Evolutionary conservation across 2,329 filamentous ascomycete genomes (phyloP), one percentile per base, ranked within the genome.

Genomic region (Aspergillus sp.): DNA sequence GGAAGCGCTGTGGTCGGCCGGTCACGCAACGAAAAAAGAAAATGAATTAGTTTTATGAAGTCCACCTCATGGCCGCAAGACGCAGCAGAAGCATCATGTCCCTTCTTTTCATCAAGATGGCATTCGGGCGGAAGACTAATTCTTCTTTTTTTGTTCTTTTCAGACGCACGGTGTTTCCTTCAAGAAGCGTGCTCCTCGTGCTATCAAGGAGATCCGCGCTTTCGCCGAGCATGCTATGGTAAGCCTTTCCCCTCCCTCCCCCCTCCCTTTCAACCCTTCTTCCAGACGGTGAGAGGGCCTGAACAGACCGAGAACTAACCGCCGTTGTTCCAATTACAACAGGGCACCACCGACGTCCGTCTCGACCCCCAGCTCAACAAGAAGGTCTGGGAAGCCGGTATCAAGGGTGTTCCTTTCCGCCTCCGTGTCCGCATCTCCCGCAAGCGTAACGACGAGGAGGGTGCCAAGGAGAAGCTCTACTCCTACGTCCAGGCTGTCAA

Each of bases 391-490:
- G 95, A 99, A 85, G 87, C 90, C 79, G 95, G 95, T 83, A 89
- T 99, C 87, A 99, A 98, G 91, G 96, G 95, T 79, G 93, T 97
- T 73, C 92, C 94, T 74, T 98, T 90, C 91, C 91, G 96, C 83
- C 87, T 99, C 76, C 94, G 95, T 78, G 89, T 99, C 80, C 93
- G 96, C 85, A 97, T 99, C 85, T 97, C 93, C 80, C 92, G 95
- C 84, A 96, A 96, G 90, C 92, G 95, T 89, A 99, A 99, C 86
- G 95, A 99, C 83, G 95, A 98, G 88, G 95, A 99, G 86, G 92
- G 92, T 77, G 95, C 96, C 81, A 97, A 97, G 88, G 92, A 99
- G 89, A 97, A 96, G 89, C 90, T 99, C 72, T 99, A 98, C 91
- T 95, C 91, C 83, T 97, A 97, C 85, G 95, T 99, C 75, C 94